These are phyloP conservation scores for Luzula sylvatica DNA, from an alignment of 176 grass and related monocot genomes.

Conservation along the genomic window DNA sequence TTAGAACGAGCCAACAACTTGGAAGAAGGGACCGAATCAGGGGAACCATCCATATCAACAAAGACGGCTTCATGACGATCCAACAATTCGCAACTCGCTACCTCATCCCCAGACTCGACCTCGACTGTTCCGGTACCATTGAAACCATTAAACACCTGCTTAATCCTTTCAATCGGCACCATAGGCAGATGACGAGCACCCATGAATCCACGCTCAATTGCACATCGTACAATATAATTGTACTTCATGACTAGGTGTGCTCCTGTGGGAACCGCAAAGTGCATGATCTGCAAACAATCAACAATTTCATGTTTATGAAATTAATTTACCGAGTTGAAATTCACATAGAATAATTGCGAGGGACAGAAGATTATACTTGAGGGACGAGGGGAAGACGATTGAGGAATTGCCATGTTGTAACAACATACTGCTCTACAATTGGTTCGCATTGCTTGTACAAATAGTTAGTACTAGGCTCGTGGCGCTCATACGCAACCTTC, in stretches of 20 bases:
- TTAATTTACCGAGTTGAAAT: no score
- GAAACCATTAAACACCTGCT: slow-evolving; percentile 46
- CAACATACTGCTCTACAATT: slow-evolving; percentile 55
- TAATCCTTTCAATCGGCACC: slow-evolving; percentile 57
- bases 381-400: slow-evolving; percentile 68
- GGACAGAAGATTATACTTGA: no score
- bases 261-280: slow-evolving; percentile 54
- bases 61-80: background rate
- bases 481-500: slow-evolving; percentile 16
- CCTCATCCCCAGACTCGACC: background rate
- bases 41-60: background rate
- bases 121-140: background rate
- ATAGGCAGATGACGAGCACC: slow-evolving; percentile 36
- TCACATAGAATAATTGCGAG: no score
- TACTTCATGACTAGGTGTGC: slow-evolving; percentile 60
- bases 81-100: background rate
- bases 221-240: slow-evolving; percentile 37
- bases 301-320: no score
- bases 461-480: slow-evolving; percentile 36
- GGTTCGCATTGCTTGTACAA: slow-evolving; percentile 59
- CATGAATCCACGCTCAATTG: slow-evolving; percentile 10
- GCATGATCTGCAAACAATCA: slow-evolving; percentile 25
- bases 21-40: background rate
- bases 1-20: no score
- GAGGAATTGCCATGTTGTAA: slow-evolving; percentile 56